Evolutionary conservation across 352 stramenopile species (phyloP), one percentile per base, ranked within the genome.

Genomic region (Globisporangium ultimum): DNA sequence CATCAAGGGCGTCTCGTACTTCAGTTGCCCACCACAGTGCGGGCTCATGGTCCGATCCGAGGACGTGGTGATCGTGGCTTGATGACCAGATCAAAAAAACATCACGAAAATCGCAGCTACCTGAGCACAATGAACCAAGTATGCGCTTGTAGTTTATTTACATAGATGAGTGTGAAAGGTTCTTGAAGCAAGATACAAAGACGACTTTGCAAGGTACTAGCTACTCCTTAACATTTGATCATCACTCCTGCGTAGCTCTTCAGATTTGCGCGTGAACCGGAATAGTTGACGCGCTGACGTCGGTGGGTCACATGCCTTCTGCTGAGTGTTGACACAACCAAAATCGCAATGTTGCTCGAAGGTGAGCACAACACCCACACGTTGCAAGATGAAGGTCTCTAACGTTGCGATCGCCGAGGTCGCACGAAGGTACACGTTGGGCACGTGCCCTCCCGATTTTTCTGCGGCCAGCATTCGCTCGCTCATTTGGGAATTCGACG

Each of bases 41-140:
- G 84, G 84, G 1, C 66, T 91, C 48, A 93, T 91, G 83, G 80
- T 93, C 43, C 76, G 82, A 4, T 67, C 70, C n/a, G 67, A 67
- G 34, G 72, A 84, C 13, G 70, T 80, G 9, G 61, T 40, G 7
- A 36, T 66, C 24, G 53, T 63, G 11, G 60, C 38, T 5, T 32
- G 24, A 32, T 6, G 24, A n/a, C n/a, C n/a, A n/a, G n/a, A n/a
- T n/a, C n/a, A n/a, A n/a, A n/a, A n/a, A n/a, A n/a, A n/a, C n/a
- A n/a, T n/a, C n/a, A n/a, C n/a, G n/a, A n/a, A n/a, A n/a, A n/a
- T n/a, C n/a, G n/a, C n/a, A n/a, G n/a, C n/a, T n/a, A 32, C 24
- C n/a, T 40, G 18, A 20, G 13, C 15, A 15, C 12, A 24, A 18
- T 1, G 24, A 32, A 6, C n/a, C 7, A 24, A 43, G 17, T 2